These are phyloP conservation scores for Physcomitrium patens DNA, from an alignment of 225 moss, liverwort and hornwort species.

Conservation along the genomic window DNA sequence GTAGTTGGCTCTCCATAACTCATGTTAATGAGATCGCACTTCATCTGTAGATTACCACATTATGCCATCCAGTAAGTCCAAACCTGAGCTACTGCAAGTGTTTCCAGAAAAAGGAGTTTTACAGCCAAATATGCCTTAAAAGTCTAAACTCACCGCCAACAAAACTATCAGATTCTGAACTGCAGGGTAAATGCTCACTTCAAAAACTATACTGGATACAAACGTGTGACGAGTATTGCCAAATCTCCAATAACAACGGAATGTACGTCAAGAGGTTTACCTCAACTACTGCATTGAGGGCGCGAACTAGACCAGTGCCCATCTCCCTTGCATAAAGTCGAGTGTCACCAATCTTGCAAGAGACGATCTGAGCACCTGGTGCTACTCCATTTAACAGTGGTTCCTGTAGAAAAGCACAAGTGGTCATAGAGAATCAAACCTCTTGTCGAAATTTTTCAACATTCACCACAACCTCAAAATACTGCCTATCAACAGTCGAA, in stretches of 20 bases:
- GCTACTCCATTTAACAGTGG: constrained; percentile 93
- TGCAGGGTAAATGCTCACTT: constrained; percentile 4
- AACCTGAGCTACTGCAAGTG: constrained; percentile 14
- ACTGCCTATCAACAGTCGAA: constrained; percentile 11
- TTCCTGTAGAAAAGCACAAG: constrained; percentile 48
- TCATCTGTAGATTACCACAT: constrained; percentile 59
- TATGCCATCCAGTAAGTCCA: constrained; percentile 23
- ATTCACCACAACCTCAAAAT: constrained; percentile 11
- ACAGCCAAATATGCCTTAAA: constrained; percentile 12
- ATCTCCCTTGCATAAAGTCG: constrained; percentile 97
- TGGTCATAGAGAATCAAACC: constrained; percentile 17
- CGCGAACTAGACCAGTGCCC: constrained; percentile 93
- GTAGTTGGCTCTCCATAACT: constrained; percentile 93
- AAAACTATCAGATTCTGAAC: constrained; percentile 9
- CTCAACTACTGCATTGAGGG: constrained; percentile 91
- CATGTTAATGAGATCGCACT: constrained; percentile 98
- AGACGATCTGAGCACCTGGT: constrained; percentile 95
- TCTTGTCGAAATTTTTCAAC: constrained; percentile 18
- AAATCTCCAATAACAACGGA: neutral
- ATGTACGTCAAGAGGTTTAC: constrained; percentile 38
- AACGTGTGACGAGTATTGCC: neutral
- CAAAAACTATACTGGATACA: neutral
- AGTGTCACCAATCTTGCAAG: constrained; percentile 98
- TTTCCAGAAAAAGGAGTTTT: constrained; percentile 2
- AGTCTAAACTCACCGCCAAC: neutral